Percentiles rank a stretch among this genome's conserved stretches.
These are phyloP conservation scores for Colletotrichum paranaense DNA, from an alignment of 2,329 filamentous ascomycete species.

Conservation along the genomic window DNA sequence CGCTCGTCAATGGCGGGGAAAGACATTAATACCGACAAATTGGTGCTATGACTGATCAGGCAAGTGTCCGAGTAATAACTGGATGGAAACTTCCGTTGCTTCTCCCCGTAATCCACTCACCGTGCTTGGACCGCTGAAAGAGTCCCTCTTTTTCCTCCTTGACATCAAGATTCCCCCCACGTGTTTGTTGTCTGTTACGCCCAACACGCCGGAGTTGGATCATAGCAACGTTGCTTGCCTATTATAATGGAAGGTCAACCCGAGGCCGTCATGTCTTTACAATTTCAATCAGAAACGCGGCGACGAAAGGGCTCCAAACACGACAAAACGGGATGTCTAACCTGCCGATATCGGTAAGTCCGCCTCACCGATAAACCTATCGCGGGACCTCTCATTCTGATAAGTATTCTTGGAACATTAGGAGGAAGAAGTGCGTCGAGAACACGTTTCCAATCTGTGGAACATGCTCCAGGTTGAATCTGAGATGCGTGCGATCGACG, in stretches of 20 bases:
- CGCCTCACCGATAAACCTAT: too few relatives aligned
- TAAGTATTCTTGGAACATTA: neutral
- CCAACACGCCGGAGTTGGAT: slow-evolving; percentile 12
- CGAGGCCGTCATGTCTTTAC: neutral
- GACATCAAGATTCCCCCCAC: slow-evolving; percentile 9
- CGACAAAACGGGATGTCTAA: slow-evolving; percentile 36
- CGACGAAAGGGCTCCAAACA: slow-evolving; percentile 36
- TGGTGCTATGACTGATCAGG: slow-evolving; percentile 9
- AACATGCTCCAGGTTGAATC: slow-evolving; percentile 32
- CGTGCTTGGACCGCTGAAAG: neutral
- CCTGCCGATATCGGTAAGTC: slow-evolving; percentile 36
- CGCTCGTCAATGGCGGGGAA: neutral
- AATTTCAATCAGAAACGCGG: slow-evolving; percentile 10
- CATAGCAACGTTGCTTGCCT: neutral
- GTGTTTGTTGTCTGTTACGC: slow-evolving; percentile 14
- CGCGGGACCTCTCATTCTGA: slow-evolving; percentile 6
- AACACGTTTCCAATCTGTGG: slow-evolving; percentile 35
- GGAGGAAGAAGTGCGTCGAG: slow-evolving; percentile 36
- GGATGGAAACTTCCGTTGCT: slow-evolving; percentile 15
- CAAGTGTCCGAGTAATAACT: neutral
- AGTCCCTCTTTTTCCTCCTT: slow-evolving; percentile 25
- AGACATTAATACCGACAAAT: neutral
- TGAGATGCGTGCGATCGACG: slow-evolving; percentile 32
- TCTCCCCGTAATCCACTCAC: slow-evolving; percentile 6
- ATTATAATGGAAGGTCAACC: neutral